phyloP scores from a whole-genome alignment of 306 rosid species.

The Acacia crassicarpa region DNA sequence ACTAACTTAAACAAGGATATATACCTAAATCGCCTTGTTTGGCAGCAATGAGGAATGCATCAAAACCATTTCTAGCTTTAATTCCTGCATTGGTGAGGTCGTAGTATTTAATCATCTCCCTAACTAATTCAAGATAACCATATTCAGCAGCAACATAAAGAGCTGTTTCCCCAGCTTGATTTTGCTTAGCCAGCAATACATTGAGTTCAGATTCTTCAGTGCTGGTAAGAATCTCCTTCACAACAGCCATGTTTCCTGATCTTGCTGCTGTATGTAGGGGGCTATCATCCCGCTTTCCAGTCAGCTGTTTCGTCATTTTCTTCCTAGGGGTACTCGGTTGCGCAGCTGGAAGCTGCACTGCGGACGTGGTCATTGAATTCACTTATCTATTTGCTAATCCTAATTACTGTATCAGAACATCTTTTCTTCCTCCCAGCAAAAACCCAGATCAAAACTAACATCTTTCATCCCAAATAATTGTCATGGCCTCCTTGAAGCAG shows the following conservation, averaged over 20 bases:
- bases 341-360: constrained; percentile 37
- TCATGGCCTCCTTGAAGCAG: constrained; percentile 28
- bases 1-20: constrained; percentile 1
- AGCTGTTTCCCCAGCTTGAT: constrained; percentile 87
- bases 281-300: constrained; percentile 90
- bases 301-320: constrained; percentile 86
- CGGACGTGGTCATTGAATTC: constrained; percentile 45
- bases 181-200: constrained; percentile 63
- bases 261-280: constrained; percentile 79
- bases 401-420: constrained; percentile 26
- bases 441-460: constrained; percentile 51
- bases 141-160: constrained; percentile 88
- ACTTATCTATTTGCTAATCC: constrained; percentile 21
- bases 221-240: constrained; percentile 42
- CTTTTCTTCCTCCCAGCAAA: constrained; percentile 44
- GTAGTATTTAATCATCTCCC: constrained; percentile 76
- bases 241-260: constrained; percentile 57
- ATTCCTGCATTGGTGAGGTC: constrained; percentile 76
- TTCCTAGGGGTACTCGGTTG: constrained; percentile 51
- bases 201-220: constrained; percentile 49
- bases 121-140: constrained; percentile 74
- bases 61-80: constrained; percentile 91
- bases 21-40: constrained; percentile 93
- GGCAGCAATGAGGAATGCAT: constrained; percentile 95
- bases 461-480: constrained; percentile 33